A percentile compares a stretch with the other conserved stretches of the same genome.
phyloP scores from a whole-genome alignment of 441 rosid species.

The Capsella rubella region DNA sequence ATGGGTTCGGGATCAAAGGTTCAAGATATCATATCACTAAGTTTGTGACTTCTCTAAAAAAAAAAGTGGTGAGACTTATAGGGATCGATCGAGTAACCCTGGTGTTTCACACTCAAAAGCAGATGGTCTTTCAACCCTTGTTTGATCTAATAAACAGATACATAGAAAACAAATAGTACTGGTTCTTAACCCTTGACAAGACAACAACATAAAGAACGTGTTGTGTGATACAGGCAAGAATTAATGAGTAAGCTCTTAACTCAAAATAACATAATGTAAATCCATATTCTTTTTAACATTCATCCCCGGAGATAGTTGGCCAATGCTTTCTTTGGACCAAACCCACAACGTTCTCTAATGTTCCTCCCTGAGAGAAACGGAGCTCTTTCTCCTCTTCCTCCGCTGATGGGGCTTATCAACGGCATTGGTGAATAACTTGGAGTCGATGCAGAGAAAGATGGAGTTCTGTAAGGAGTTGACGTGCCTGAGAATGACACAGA shows the following conservation, averaged over 20 bases:
- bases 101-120: background rate
- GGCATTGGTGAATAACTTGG: conserved; percentile 62
- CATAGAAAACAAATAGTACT: background rate
- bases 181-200: background rate
- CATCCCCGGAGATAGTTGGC: conserved; percentile 65
- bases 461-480: conserved; percentile 55
- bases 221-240: conserved; percentile 8
- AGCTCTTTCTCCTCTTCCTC: conserved; percentile 64
- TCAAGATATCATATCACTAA: too few species aligned
- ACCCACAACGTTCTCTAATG: conserved; percentile 65
- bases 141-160: background rate
- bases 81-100: background rate
- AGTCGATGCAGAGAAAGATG: conserved; percentile 48
- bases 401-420: conserved; percentile 51
- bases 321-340: conserved; percentile 78
- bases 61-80: background rate
- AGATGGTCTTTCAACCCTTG: background rate
- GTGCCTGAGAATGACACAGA: conserved; percentile 57
- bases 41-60: background rate
- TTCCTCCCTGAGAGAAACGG: conserved; percentile 55
- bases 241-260: conserved; percentile 13
- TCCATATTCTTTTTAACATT: background rate
- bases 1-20: too few species aligned
- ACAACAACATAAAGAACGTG: conserved; percentile 6
- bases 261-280: background rate